Percentiles rank a stretch among this genome's conserved stretches.
phyloP scores from a whole-genome alignment of 495 filamentous ascomycete species.

The Immersiella caudata region DNA sequence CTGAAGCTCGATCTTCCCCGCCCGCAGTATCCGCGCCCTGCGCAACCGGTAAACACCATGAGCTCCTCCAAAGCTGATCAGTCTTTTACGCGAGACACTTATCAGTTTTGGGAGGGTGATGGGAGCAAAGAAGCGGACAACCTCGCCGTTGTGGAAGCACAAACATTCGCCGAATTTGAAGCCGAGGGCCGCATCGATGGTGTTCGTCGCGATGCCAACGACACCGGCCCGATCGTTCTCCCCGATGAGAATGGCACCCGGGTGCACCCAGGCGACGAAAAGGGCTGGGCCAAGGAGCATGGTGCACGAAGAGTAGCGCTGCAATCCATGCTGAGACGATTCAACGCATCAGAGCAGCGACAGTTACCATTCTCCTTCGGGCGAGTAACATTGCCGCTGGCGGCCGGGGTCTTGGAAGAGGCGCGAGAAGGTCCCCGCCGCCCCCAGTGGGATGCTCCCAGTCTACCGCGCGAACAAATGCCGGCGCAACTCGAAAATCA shows the following conservation, averaged over 20 bases:
- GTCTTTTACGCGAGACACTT: constrained; percentile 9
- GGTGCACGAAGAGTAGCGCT: constrained; percentile 47
- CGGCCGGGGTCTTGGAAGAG: not conserved
- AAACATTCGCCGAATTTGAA: constrained; percentile 17
- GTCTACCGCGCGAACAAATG: not conserved
- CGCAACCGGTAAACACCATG: constrained; percentile 24
- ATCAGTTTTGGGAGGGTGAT: not conserved
- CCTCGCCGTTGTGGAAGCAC: constrained; percentile 20
- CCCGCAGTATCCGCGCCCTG: constrained; percentile 13
- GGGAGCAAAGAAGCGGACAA: constrained; percentile 8
- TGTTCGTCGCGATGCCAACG: constrained; percentile 15
- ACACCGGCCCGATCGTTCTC: constrained; percentile 19
- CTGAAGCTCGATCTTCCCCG: constrained; percentile 16
- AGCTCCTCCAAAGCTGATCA: not conserved
- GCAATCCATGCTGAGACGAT: constrained; percentile 40
- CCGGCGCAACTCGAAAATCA: constrained; percentile 27
- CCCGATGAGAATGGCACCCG: constrained; percentile 22
- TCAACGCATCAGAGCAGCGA: constrained; percentile 17
- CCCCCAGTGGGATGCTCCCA: not conserved
- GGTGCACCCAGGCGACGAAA: constrained; percentile 1
- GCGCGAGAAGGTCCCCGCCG: not conserved
- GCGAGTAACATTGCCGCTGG: not conserved
- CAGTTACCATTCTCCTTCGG: not conserved
- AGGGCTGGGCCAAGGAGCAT: constrained; percentile 31
- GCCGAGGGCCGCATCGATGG: not conserved